Conservation (phyloP, 768 basidiomycete species). For the Rhizopogon vulgaris region DNA sequence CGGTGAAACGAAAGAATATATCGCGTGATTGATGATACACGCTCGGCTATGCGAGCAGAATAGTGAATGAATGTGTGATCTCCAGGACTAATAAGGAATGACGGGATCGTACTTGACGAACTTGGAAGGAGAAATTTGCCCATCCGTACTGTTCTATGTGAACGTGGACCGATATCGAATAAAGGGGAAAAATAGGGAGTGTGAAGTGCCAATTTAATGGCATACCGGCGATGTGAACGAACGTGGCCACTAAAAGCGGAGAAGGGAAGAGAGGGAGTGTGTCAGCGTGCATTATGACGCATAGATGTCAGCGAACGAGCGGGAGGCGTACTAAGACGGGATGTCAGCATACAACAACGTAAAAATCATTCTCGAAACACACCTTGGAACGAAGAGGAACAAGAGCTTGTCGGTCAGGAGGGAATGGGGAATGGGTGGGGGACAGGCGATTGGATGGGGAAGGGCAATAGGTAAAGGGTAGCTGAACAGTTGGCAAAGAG, state of each 20-base stretch:
- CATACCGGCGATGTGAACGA: not conserved
- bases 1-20: conserved; percentile 1
- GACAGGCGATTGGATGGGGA: not conserved
- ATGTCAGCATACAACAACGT: too few species aligned
- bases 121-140: conserved; percentile 1
- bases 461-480: not conserved
- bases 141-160: not conserved
- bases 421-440: conserved; percentile 1
- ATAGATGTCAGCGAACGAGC: conserved; percentile 1
- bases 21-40: not conserved
- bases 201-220: not conserved
- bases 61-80: not conserved
- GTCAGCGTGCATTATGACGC: not conserved
- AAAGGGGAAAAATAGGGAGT: not conserved
- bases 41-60: not conserved
- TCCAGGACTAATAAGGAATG: conserved; percentile 1
- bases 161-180: not conserved
- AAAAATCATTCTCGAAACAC: not conserved
- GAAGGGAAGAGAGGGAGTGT: not conserved
- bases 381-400: too few species aligned
- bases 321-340: not conserved
- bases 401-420: too few species aligned
- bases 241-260: not conserved
- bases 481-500: not conserved
- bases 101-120: not conserved